phyloP scores from a whole-genome alignment of 352 stramenopile genomes.

The Pythium diclinum region DNA sequence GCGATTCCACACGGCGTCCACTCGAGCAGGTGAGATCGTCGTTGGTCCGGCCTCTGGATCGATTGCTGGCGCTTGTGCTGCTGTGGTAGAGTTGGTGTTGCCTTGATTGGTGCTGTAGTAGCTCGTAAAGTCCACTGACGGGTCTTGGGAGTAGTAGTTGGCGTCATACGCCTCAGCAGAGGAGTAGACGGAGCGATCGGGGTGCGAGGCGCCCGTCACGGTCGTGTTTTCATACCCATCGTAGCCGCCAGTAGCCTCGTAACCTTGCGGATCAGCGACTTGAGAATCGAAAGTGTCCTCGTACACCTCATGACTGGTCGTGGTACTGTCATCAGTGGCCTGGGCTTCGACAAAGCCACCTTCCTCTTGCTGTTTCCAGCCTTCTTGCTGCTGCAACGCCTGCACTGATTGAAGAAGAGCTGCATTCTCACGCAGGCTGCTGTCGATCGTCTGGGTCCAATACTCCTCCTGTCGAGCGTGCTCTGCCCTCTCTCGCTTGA shows the following conservation, averaged over 20 bases:
- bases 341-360: background rate
- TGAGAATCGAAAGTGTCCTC: slow-evolving; percentile 9
- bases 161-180: background rate
- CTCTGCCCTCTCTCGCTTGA: slow-evolving; percentile 49
- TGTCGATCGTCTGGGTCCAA: slow-evolving; percentile 45
- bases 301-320: slow-evolving; percentile 16
- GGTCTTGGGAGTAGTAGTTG: slow-evolving; percentile 3
- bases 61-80: background rate
- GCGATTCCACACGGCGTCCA: slow-evolving; percentile 69
- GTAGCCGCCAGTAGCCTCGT: background rate
- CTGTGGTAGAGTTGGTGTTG: too few species aligned
- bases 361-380: slow-evolving; percentile 16
- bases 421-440: slow-evolving; percentile 47
- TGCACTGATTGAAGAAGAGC: slow-evolving; percentile 38
- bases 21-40: slow-evolving; percentile 37
- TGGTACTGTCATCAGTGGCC: slow-evolving; percentile 10
- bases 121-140: background rate
- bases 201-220: background rate
- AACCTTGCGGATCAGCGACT: background rate
- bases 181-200: background rate
- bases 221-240: background rate
- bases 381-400: slow-evolving; percentile 39
- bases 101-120: background rate
- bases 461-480: slow-evolving; percentile 43
- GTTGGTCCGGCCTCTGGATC: background rate